Evolutionary conservation across 2,329 filamentous ascomycete species (phyloP), one percentile per base, ranked within the genome.

Genomic region (Talaromyces funiculosus): DNA sequence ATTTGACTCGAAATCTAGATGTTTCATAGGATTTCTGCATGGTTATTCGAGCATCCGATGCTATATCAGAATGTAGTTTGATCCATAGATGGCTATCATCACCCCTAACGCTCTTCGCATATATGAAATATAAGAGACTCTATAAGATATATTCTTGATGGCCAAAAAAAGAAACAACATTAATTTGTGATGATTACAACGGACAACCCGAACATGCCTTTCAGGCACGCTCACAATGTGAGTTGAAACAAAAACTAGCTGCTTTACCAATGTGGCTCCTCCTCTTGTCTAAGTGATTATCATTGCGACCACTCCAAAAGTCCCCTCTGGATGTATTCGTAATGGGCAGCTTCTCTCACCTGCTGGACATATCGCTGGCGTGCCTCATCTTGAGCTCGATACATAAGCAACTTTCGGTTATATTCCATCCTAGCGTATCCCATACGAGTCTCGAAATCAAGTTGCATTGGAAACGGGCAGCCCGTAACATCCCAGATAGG

Each of bases 401-500:
- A 60, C 49, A 60, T 55, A 9, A 8, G 3, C 58, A 42, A 40
- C 58, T 60, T 53, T 22, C 51, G 37, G 14, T 38, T n/a, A 6
- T 60, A 54, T 47, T 60, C 58, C 26, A 12, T 22, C 18, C 10
- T 18, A 12, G 26, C 12, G 14, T 55, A 33, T 29, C 37, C 16
- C 20, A 35, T 16, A 20, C 49, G 24, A 58, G 14, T 22, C 8
- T 37, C 4, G 6, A 20, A 16, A 22, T 55, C 31, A 24, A 2
- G 7, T 20, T 60, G 51, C 20, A 38, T 38, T 10, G 51, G 29
- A 14, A 4, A 40, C 22, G 42, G 14, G 12, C 7, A 14, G 14
- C 58, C 58, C 4, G 40, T 38, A 26, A 40, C 49, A 31, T 60
- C 51, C 58, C 58, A 60, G 7, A 60, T 53, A 4, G 58, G 58